Evolutionary conservation across 306 rosid species (phyloP).

Genomic region (Glycine tomentella): DNA sequence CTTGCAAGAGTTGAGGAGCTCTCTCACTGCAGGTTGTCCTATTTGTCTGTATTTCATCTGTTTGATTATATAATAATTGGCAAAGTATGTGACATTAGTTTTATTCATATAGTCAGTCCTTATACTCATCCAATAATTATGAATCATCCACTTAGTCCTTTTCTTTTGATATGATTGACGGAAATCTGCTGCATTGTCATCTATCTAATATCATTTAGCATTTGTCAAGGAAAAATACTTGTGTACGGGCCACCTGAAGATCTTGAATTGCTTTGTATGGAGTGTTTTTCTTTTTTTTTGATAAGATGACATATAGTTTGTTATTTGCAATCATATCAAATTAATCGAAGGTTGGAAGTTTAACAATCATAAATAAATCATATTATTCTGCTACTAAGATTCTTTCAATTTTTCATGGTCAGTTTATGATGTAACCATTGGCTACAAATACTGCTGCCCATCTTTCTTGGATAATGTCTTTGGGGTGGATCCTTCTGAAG

Average conservation of each 20-base stretch:
- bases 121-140: constrained; percentile 1
- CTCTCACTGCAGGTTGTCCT: constrained; percentile 72
- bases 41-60: constrained; percentile 24
- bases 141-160: constrained; percentile 18
- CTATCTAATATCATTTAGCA: neutral
- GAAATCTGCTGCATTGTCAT: constrained; percentile 7
- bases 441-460: constrained; percentile 73
- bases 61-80: neutral
- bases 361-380: neutral
- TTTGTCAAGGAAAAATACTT: neutral
- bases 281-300: neutral
- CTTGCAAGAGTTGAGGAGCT: constrained; percentile 64
- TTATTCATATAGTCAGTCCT: constrained; percentile 3
- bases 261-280: neutral
- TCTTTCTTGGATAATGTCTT: constrained; percentile 78
- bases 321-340: constrained; percentile 7
- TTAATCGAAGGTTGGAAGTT: neutral
- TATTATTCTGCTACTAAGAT: neutral
- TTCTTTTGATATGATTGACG: constrained; percentile 18
- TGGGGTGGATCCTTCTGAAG: constrained; percentile 82
- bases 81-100: constrained; percentile 4
- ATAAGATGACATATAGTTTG: neutral
- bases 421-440: constrained; percentile 85
- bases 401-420: constrained; percentile 39
- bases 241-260: constrained; percentile 11